Percentiles rank a stretch among this genome's conserved stretches.
Conservation (phyloP, 169 alveolate species). For the Eimeria necatrix region DNA sequence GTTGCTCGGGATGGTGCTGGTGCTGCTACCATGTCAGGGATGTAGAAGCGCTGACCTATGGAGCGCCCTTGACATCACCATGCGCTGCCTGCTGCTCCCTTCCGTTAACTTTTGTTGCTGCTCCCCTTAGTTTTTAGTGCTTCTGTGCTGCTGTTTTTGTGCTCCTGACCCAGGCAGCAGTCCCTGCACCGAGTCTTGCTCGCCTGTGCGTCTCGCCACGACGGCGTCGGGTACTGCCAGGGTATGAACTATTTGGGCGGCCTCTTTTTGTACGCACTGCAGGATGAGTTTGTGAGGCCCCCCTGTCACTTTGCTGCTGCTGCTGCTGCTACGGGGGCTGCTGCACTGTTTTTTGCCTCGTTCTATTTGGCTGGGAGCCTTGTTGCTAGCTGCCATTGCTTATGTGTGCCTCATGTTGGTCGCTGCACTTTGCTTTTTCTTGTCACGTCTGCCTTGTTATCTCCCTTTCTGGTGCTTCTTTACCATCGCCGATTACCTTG, state of each 20-base stretch:
- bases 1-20: too few species aligned
- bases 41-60: background rate
- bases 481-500: too few species aligned
- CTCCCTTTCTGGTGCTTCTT: too few species aligned
- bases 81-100: too few species aligned
- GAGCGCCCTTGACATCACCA: background rate
- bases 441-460: too few species aligned
- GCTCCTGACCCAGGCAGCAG: background rate
- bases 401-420: too few species aligned
- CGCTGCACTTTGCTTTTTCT: too few species aligned
- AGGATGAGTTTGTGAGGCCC: conserved; percentile 3
- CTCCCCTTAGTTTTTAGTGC: too few species aligned
- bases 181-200: background rate
- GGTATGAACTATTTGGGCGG: background rate
- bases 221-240: background rate
- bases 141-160: background rate
- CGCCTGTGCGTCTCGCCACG: background rate
- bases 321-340: conserved; percentile 5
- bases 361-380: background rate
- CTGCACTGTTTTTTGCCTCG: background rate
- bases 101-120: too few species aligned
- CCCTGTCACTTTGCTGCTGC: background rate
- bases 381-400: background rate
- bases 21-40: background rate
- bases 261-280: background rate